These are phyloP conservation scores for Monosporascus sp. DNA, from an alignment of 2,329 filamentous ascomycete species.

Conservation along the genomic window DNA sequence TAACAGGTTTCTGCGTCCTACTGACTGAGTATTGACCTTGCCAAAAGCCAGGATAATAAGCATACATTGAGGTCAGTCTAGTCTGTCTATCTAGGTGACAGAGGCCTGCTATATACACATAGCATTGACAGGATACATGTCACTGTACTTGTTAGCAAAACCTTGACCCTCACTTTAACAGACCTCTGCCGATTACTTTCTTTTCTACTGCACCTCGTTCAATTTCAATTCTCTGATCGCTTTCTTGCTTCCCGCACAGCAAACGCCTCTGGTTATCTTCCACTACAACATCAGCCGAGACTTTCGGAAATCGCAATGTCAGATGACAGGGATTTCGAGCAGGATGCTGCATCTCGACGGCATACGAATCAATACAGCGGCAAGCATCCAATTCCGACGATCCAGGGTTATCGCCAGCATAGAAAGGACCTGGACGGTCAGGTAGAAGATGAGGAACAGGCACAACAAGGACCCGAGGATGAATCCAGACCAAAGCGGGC, in stretches of 20 bases:
- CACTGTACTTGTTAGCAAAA: too few relatives aligned
- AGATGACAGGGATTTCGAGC: slow-evolving; percentile 12
- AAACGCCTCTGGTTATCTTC: neutral
- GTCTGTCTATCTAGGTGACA: too few relatives aligned
- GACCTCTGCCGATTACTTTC: neutral
- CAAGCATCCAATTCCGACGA: slow-evolving; percentile 34
- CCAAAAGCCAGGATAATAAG: too few relatives aligned
- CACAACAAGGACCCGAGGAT: slow-evolving; percentile 28
- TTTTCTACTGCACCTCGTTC: neutral
- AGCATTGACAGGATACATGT: too few relatives aligned
- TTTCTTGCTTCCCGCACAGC: neutral
- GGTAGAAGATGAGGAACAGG: slow-evolving; percentile 27
- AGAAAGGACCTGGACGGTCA: slow-evolving; percentile 37
- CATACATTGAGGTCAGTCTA: too few relatives aligned
- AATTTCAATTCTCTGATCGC: neutral
- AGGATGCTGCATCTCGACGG: slow-evolving; percentile 8
- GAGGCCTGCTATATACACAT: too few relatives aligned
- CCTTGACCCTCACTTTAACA: too few relatives aligned
- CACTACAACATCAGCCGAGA: too few relatives aligned
- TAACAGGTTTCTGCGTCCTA: neutral
- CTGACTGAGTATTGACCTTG: neutral
- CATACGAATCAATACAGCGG: slow-evolving; percentile 18
- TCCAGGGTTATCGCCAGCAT: slow-evolving; percentile 43
- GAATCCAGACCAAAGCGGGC: slow-evolving; percentile 29
- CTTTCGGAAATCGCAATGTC: slow-evolving; percentile 7